Percentiles rank a stretch among this genome's conserved stretches.
Evolutionary conservation across 768 basidiomycete genomes (phyloP).

Genomic region (Chalciporus chontae): DNA sequence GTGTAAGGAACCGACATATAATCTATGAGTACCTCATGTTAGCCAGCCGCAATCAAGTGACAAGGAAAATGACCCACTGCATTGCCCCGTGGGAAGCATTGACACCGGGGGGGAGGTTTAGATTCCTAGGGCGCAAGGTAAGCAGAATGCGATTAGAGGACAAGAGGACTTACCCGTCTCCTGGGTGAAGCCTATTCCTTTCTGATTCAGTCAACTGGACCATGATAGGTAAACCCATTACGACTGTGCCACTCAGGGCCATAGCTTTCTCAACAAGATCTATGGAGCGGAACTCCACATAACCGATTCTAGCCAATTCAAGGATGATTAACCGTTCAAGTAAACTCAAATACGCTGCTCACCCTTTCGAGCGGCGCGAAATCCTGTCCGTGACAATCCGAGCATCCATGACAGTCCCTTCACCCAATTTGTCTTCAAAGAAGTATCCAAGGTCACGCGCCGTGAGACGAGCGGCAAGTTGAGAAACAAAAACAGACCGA

Average conservation of each 20-base stretch:
- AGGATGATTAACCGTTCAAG: slow-evolving; percentile 4
- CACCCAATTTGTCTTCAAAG: slow-evolving; percentile 95
- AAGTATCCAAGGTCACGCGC: slow-evolving; percentile 97
- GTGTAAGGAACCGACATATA: slow-evolving; percentile 96
- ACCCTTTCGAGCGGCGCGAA: slow-evolving; percentile 98
- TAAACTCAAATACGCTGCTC: slow-evolving; percentile 19
- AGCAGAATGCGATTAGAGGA: slow-evolving; percentile 6
- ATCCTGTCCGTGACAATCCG: slow-evolving; percentile 94
- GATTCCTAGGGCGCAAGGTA: slow-evolving; percentile 46
- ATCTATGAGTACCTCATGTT: slow-evolving; percentile 41
- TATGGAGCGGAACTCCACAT: slow-evolving; percentile 92
- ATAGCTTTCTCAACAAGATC: slow-evolving; percentile 91
- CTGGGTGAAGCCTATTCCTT: slow-evolving; percentile 84
- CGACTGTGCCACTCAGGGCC: slow-evolving; percentile 86
- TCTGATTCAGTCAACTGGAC: slow-evolving; percentile 97
- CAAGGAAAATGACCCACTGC: slow-evolving; percentile 56
- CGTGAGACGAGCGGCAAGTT: slow-evolving; percentile 94
- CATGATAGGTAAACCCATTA: slow-evolving; percentile 97
- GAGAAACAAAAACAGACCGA: slow-evolving; percentile 97
- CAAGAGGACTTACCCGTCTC: slow-evolving; percentile 64
- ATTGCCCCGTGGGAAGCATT: slow-evolving; percentile 77
- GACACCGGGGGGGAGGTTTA: slow-evolving; percentile 83
- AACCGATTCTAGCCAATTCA: slow-evolving; percentile 71
- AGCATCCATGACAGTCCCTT: slow-evolving; percentile 91
- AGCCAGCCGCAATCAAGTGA: slow-evolving; percentile 11